Conservation (phyloP, 78 protist species). For the Tieghemostelium lacteum region DNA sequence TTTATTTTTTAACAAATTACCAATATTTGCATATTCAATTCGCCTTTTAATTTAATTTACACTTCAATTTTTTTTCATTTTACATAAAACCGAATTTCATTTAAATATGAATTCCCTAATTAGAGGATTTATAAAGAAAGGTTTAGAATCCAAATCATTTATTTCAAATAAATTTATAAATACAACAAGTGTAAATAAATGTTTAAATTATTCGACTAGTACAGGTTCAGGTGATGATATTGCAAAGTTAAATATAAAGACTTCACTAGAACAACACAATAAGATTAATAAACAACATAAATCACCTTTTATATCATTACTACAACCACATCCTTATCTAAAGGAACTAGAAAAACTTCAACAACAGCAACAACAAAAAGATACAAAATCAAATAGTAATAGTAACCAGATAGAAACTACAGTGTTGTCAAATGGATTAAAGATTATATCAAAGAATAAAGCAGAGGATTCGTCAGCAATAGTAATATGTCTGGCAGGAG, state of each 20-base stretch:
- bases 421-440: conserved; percentile 54
- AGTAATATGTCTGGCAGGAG: conserved; percentile 30
- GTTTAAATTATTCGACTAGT: background rate
- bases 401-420: conserved; percentile 15
- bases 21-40: too few relatives aligned
- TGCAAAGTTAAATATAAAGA: background rate
- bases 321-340: conserved; percentile 32
- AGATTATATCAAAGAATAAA: conserved; percentile 17
- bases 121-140: too few relatives aligned
- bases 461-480: conserved; percentile 55
- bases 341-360: background rate
- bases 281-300: background rate
- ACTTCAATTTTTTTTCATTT: too few relatives aligned
- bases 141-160: too few relatives aligned
- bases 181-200: too few relatives aligned
- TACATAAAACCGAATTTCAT: too few relatives aligned
- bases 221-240: background rate
- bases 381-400: background rate
- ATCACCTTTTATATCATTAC: conserved; percentile 42
- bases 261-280: background rate
- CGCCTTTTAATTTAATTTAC: too few relatives aligned
- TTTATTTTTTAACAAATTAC: too few relatives aligned
- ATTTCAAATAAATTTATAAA: too few relatives aligned
- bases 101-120: too few relatives aligned
- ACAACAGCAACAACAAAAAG: background rate